Percentiles rank a stretch among this genome's conserved stretches.
phyloP scores from a whole-genome alignment of 805 yeast genomes.

The Wickerhamomyces bisporus region DNA sequence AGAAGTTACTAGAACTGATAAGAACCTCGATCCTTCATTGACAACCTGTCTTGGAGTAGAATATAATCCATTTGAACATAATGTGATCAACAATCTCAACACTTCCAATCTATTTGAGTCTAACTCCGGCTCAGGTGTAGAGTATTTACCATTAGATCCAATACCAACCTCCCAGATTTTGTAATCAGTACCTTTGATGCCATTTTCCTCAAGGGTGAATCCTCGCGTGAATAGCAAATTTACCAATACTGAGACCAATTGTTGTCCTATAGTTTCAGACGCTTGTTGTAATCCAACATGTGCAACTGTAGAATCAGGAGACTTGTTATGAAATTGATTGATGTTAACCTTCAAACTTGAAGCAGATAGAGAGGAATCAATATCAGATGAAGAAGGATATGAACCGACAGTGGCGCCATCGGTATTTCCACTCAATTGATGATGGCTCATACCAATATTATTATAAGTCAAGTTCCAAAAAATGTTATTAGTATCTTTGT shows the following conservation, averaged over 20 bases:
- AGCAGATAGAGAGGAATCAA: conserved; percentile 10
- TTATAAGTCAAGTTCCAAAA: conserved; percentile 38
- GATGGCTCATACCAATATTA: conserved; percentile 3
- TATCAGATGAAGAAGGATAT: conserved; percentile 20
- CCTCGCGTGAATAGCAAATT: conserved; percentile 50
- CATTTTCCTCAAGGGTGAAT: conserved; percentile 41
- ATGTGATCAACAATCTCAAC: conserved; percentile 51
- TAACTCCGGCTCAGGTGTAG: conserved; percentile 33
- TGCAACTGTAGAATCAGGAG: conserved; percentile 16
- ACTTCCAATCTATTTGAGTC: conserved; percentile 68
- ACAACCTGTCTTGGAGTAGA: conserved; percentile 36
- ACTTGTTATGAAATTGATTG: conserved; percentile 7
- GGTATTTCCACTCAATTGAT: conserved; percentile 2
- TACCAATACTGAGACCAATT: conserved; percentile 33
- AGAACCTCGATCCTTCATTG: conserved; percentile 52
- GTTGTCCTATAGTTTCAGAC: conserved; percentile 26
- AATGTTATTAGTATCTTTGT: conserved; percentile 28
- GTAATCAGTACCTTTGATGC: conserved; percentile 29
- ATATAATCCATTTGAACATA: conserved; percentile 62
- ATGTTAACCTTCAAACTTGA: conserved; percentile 16
- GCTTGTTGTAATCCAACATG: conserved; percentile 11
- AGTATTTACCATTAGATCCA: conserved; percentile 35
- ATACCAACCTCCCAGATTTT: conserved; percentile 81
- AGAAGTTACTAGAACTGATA: conserved; percentile 48
- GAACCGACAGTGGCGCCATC: conserved; percentile 24